Evolutionary conservation across 2,329 filamentous ascomycete species (phyloP), one percentile per base, ranked within the genome.

Genomic region (Coleophoma eucalyptorum): DNA sequence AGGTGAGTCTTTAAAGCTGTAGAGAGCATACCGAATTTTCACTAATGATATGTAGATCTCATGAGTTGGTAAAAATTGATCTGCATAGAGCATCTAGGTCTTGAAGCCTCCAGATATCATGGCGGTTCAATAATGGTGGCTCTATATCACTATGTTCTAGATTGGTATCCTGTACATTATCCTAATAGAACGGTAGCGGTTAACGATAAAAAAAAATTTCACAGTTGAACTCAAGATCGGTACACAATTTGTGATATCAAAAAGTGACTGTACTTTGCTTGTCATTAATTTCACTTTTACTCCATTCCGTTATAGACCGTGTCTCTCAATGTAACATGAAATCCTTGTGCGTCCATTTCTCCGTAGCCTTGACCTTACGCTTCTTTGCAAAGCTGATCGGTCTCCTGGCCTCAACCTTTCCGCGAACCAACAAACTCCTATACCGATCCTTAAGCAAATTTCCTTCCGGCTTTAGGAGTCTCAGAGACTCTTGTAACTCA

Each of bases 321-420:
- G 13, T 15, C 20, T 18, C 49, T 58, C 50, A 67, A 57, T 66
- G 64, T 38, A 67, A 58, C 63, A 66, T 65, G 48, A 96, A 99
- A 68, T 99, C 94, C 78, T 99, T 99, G 76, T 96, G 89, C 42
- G 86, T 84, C 94, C 94, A 99, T 73, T 97, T 99, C 80, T 97
- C 94, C 6, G 90, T 96, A 47, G 84, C 71, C 69, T 89, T 90
- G 60, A 76, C 84, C 78, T 85, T 92, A 56, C 83, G 81, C 76
- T 94, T 89, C 79, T 89, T 96, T 63, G 80, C 80, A 72, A 94
- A 93, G 6, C 86, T 81, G 51, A 93, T 81, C 48, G 86, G 85
- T 66, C 86, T 86, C 61, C 94, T 80, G 46, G 82, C 81, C 76
- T 99, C 94, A 54, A 99, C 72, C 72, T 94, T 96, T 53, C 94